Evolutionary conservation across 2,329 filamentous ascomycete genomes (phyloP).

Genomic region (Fusarium protoensiforme): DNA sequence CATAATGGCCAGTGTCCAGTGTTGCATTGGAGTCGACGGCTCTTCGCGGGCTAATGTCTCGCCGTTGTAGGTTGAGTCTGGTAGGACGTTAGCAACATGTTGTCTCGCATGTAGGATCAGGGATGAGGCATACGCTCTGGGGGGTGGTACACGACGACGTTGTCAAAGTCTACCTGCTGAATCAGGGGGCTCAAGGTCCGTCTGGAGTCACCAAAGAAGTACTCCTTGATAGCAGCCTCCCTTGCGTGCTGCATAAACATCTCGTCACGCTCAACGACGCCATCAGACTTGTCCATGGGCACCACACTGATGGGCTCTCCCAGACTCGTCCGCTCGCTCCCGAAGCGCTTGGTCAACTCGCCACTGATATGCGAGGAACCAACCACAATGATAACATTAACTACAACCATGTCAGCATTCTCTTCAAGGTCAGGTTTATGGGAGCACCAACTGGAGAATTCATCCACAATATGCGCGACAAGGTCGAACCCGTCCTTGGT

Average conservation of each 20-base stretch:
- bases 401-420: constrained; percentile 62
- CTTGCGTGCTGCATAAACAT: constrained; percentile 78
- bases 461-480: constrained; percentile 78
- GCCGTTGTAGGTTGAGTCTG: constrained; percentile 46
- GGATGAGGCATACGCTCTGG: constrained; percentile 62
- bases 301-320: constrained; percentile 81
- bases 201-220: constrained; percentile 89
- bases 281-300: constrained; percentile 84
- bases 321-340: constrained; percentile 62
- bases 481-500: constrained; percentile 78
- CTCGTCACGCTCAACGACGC: constrained; percentile 81
- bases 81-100: constrained; percentile 25
- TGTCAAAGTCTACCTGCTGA: constrained; percentile 82
- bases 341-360: constrained; percentile 78
- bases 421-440: no score
- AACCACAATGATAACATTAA: constrained; percentile 85
- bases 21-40: constrained; percentile 76
- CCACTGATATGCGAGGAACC: constrained; percentile 81
- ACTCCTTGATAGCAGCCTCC: constrained; percentile 85
- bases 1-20: constrained; percentile 87
- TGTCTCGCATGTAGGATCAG: not conserved
- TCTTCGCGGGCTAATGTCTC: constrained; percentile 71
- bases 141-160: constrained; percentile 78
- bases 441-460: constrained; percentile 59
- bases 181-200: constrained; percentile 87